These are phyloP conservation scores for Sclerotiophoma versabilis DNA, from an alignment of 2,329 filamentous ascomycete species.

Conservation along the genomic window DNA sequence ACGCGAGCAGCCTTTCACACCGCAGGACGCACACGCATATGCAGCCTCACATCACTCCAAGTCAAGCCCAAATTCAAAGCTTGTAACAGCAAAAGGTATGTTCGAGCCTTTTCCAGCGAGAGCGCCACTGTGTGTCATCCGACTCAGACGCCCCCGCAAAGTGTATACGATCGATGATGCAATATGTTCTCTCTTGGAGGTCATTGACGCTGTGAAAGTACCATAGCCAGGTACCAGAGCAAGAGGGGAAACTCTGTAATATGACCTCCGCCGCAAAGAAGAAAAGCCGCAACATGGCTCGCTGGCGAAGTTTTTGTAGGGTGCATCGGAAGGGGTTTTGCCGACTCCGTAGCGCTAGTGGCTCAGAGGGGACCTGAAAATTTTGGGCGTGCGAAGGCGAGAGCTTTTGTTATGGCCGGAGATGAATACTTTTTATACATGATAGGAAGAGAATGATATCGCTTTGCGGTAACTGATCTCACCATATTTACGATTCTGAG, in stretches of 20 bases:
- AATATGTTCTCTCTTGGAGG: constrained; percentile 78
- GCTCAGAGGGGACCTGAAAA: constrained; percentile 1
- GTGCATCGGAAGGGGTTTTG: constrained; percentile 3
- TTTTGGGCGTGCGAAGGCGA: not conserved
- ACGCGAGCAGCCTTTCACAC: no score
- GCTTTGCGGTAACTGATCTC: constrained; percentile 46
- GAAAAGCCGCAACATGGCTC: constrained; percentile 55
- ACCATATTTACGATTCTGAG: constrained; percentile 43
- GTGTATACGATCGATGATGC: constrained; percentile 62
- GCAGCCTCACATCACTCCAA: no score
- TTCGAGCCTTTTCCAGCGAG: constrained; percentile 61
- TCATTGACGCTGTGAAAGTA: constrained; percentile 73
- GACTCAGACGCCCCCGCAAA: constrained; percentile 45
- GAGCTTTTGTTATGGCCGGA: constrained; percentile 38
- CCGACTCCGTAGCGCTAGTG: constrained; percentile 11
- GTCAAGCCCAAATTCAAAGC: no score
- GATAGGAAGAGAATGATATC: constrained; percentile 53
- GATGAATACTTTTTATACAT: constrained; percentile 45
- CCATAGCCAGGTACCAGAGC: constrained; percentile 66
- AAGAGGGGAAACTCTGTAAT: constrained; percentile 75
- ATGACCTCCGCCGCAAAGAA: constrained; percentile 77
- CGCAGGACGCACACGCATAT: no score
- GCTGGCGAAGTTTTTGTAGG: constrained; percentile 32
- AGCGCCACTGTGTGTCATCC: constrained; percentile 39
- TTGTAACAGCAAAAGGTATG: constrained; percentile 49